These are phyloP conservation scores for Huiozyma naganishii DNA, from an alignment of 805 yeast genomes.

Conservation along the genomic window DNA sequence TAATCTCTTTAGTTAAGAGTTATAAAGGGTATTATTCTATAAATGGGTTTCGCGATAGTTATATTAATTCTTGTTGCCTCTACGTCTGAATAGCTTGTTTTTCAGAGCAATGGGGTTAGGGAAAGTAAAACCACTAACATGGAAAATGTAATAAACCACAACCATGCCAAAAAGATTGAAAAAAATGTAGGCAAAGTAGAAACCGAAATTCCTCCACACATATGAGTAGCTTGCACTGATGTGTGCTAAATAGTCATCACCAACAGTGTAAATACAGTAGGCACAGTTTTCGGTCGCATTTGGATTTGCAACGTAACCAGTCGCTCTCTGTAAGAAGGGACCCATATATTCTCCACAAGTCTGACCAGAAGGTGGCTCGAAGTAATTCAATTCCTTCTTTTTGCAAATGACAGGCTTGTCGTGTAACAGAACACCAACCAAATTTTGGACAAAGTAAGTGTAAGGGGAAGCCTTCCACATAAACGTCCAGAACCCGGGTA, in stretches of 20 bases:
- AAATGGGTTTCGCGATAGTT: no score
- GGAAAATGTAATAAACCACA: constrained; percentile 43
- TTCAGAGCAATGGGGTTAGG: no score
- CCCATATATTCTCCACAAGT: constrained; percentile 19
- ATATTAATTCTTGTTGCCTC: no score
- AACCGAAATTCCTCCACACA: constrained; percentile 51
- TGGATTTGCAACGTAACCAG: constrained; percentile 18
- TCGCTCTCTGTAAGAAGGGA: constrained; percentile 8
- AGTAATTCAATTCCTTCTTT: constrained; percentile 11
- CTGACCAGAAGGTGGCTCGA: constrained; percentile 14
- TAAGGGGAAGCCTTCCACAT: constrained; percentile 34
- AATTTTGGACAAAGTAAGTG: constrained; percentile 34
- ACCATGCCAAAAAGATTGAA: constrained; percentile 34
- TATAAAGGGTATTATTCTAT: no score
- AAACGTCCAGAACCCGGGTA: constrained; percentile 36
- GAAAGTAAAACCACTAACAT: constrained; percentile 19
- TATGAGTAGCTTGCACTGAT: constrained; percentile 24
- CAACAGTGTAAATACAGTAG: constrained; percentile 42
- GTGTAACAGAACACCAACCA: constrained; percentile 41
- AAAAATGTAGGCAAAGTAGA: constrained; percentile 39
- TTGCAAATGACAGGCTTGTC: constrained; percentile 35
- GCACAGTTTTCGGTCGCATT: constrained; percentile 40
- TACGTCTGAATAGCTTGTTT: no score
- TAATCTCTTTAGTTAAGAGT: not conserved
- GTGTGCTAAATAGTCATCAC: constrained; percentile 41